phyloP scores from a whole-genome alignment of 352 stramenopile genomes.

The Hyaloperonospora arabidopsidis region DNA sequence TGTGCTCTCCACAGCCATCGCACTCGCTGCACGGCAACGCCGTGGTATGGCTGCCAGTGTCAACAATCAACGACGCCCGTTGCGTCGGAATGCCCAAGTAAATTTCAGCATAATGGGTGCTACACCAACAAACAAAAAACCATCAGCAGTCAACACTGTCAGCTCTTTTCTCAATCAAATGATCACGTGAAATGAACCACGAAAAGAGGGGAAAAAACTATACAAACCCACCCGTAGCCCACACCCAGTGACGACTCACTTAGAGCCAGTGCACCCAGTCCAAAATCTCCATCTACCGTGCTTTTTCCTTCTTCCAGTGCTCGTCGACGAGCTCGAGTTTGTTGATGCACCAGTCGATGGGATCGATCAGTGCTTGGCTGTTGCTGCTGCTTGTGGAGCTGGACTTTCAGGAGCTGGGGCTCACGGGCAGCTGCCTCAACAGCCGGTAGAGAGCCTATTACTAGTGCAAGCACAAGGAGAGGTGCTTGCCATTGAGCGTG shows the following conservation, averaged over 20 bases:
- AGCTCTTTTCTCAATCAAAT: background rate
- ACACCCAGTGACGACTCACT: slow-evolving; percentile 62
- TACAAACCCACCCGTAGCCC: slow-evolving; percentile 45
- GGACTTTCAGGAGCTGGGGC: slow-evolving; percentile 22
- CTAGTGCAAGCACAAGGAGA: slow-evolving; percentile 5
- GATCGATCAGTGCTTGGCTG: slow-evolving; percentile 10
- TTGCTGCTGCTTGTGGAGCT: slow-evolving; percentile 19
- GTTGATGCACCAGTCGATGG: slow-evolving; percentile 27
- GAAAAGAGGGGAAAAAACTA: background rate
- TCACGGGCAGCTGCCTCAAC: background rate
- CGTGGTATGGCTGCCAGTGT: slow-evolving; percentile 77
- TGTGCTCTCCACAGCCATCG: slow-evolving; percentile 59
- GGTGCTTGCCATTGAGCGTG: slow-evolving; percentile 8
- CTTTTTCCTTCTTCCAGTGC: slow-evolving; percentile 15
- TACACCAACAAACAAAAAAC: slow-evolving; percentile 18
- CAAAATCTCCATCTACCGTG: slow-evolving; percentile 13
- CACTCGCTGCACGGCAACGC: slow-evolving; percentile 69
- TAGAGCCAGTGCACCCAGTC: slow-evolving; percentile 30
- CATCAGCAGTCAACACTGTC: background rate
- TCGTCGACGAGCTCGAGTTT: slow-evolving; percentile 41
- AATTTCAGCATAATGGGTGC: slow-evolving; percentile 79
- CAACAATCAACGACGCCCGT: slow-evolving; percentile 77
- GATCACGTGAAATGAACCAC: background rate
- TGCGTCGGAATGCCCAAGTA: slow-evolving; percentile 74
- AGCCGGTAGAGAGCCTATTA: slow-evolving; percentile 2